A percentile compares a stretch with the other conserved stretches of the same genome.
Conservation (phyloP, 2,329 filamentous ascomycete genomes). For the Aspergillus nomiae region DNA sequence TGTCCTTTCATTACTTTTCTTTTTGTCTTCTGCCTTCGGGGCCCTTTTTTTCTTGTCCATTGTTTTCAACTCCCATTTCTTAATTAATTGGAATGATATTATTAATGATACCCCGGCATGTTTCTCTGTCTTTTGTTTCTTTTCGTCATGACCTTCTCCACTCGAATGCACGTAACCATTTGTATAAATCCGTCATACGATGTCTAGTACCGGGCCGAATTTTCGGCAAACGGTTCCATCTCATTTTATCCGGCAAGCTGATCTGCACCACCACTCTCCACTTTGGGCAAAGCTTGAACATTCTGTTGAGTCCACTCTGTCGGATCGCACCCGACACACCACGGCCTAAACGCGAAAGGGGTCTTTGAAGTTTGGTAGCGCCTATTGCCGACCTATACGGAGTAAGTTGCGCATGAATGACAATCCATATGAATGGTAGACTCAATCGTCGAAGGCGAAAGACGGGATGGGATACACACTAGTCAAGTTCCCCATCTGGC, state of each 20-base stretch:
- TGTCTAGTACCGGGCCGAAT: not conserved
- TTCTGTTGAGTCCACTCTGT: not conserved
- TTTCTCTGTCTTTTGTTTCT: not conserved
- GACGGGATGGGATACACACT: not conserved
- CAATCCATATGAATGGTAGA: not conserved
- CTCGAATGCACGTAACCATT: not conserved
- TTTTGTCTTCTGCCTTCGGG: not conserved
- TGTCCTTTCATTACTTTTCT: not conserved
- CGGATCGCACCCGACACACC: not conserved
- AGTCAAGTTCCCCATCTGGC: not conserved
- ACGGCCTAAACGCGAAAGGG: not conserved
- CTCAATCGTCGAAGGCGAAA: not conserved
- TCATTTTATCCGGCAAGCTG: not conserved
- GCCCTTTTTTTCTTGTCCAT: not conserved
- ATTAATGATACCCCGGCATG: not conserved
- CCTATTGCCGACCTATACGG: not conserved
- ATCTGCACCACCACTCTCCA: constrained; percentile 2
- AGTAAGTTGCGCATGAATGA: not conserved
- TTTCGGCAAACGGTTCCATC: not conserved
- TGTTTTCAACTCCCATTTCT: not conserved
- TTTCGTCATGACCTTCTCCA: not conserved
- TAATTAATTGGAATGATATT: not conserved
- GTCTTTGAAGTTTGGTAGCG: not conserved
- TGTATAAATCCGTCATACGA: not conserved
- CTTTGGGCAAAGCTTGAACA: not conserved